Base-by-base conservation (phyloP, 169 alveolate species). In the Plasmodium coatneyi region DNA sequence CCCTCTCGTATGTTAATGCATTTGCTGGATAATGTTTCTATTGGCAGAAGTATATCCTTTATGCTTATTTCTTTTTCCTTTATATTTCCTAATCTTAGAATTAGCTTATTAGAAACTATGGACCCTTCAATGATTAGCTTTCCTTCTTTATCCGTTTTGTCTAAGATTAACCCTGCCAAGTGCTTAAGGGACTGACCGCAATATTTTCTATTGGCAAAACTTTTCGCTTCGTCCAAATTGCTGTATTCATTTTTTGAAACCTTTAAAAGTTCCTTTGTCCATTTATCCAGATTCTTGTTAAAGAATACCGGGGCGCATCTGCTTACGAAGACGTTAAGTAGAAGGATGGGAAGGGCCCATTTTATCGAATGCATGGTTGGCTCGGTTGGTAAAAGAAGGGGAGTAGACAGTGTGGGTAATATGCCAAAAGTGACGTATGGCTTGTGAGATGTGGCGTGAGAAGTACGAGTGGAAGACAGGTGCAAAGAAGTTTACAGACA, bases 11-110 rank as follows among this genome's bases (percentile, higher is more conserved):
- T 96, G 52, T 96, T 82, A 32, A 96, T 95, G 71, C 97, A 96
- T 80, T 96, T 96, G 78, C 92, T 93, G 66, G 95, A 94, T 12
- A 95, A 80, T 1, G 97, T 96, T 92, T 96, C 97, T 36, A 96
- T 22, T 7, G 97, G 97, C 22, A 92, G 91, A 36, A 95, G 86
- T 56, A 95, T 92, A 19, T 90, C 92, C n/a, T 84, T 81, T 30
- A 96, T 92, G 74, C 93, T 95, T 46, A 96, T 95, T 41, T 93
- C 96, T 43, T 82, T 94, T 83, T 96, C 93, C 71, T 87, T 87
- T 30, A 79, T 87, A 87, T 87, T 78, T 30, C 93, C 93, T 41
- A 87, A 66, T 66, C 60, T 87, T 56, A 87, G 60, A 10, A 79
- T 87, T 49, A 87, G 54, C 52, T 80, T 87, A 87, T 79, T 87